phyloP scores from a whole-genome alignment of 2,329 filamentous ascomycete genomes.

The Exophiala sp. region DNA sequence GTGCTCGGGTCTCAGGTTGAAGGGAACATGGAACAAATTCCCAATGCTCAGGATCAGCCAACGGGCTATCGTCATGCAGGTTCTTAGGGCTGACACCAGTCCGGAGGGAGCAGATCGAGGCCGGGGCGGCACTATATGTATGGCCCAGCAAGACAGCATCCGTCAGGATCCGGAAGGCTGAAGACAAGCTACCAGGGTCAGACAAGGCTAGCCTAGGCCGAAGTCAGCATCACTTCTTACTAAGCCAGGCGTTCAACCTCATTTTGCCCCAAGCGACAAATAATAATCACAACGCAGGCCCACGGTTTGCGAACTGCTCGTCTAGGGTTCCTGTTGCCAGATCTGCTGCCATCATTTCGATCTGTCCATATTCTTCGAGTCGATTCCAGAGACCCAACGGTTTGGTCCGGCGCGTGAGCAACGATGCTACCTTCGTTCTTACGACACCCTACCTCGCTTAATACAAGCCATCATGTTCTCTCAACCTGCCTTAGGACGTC shows the following conservation, averaged over 20 bases:
- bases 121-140: background rate
- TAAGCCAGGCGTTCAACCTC: slow-evolving; percentile 8
- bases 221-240: slow-evolving; percentile 7
- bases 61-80: slow-evolving; percentile 1
- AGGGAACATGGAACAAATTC: background rate
- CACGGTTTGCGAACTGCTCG: background rate
- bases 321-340: background rate
- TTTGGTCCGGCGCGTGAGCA: background rate
- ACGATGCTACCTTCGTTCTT: slow-evolving; percentile 8
- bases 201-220: slow-evolving; percentile 15
- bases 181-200: background rate
- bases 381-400: background rate
- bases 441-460: background rate
- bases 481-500: slow-evolving; percentile 13
- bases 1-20: slow-evolving; percentile 3
- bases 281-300: background rate
- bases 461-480: background rate
- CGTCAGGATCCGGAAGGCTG: slow-evolving; percentile 12
- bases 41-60: slow-evolving; percentile 5
- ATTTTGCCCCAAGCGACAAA: no score
- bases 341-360: background rate
- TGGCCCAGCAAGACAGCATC: slow-evolving; percentile 9
- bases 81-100: slow-evolving; percentile 4
- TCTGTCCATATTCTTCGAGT: background rate
- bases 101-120: background rate